phyloP scores from a whole-genome alignment of 208 protist genomes.

The Naegleria gruberi region DNA sequence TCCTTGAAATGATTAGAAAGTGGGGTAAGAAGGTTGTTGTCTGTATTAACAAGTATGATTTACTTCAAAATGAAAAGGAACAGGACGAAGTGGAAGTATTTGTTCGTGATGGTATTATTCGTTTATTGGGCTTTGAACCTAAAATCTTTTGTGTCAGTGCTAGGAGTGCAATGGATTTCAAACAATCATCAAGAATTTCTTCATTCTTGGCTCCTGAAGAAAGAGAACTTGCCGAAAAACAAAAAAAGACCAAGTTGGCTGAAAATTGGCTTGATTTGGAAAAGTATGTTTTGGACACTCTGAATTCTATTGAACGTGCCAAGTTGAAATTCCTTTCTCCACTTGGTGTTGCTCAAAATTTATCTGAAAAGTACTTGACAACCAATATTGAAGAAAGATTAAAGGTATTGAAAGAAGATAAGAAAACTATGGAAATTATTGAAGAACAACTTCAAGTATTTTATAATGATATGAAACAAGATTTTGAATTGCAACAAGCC shows the following conservation, averaged over 20 bases:
- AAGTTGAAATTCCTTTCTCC: neutral
- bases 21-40: constrained; percentile 25
- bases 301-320: neutral
- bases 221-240: neutral
- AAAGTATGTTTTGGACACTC: neutral
- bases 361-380: neutral
- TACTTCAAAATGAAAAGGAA: neutral
- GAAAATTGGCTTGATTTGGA: neutral
- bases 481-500: constrained; percentile 2
- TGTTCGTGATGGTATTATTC: neutral
- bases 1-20: neutral
- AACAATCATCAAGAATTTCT: neutral
- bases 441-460: neutral
- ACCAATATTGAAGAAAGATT: neutral
- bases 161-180: neutral
- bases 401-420: neutral
- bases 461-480: neutral
- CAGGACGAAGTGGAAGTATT: neutral
- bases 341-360: neutral
- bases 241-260: neutral
- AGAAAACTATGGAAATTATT: neutral
- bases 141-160: neutral
- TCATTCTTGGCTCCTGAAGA: neutral
- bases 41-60: constrained; percentile 4
- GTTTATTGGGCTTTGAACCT: constrained; percentile 7